A percentile compares a stretch with the other conserved stretches of the same genome.
Evolutionary conservation across 2,329 filamentous ascomycete species (phyloP).

Genomic region (Sordariomycetes sp.): DNA sequence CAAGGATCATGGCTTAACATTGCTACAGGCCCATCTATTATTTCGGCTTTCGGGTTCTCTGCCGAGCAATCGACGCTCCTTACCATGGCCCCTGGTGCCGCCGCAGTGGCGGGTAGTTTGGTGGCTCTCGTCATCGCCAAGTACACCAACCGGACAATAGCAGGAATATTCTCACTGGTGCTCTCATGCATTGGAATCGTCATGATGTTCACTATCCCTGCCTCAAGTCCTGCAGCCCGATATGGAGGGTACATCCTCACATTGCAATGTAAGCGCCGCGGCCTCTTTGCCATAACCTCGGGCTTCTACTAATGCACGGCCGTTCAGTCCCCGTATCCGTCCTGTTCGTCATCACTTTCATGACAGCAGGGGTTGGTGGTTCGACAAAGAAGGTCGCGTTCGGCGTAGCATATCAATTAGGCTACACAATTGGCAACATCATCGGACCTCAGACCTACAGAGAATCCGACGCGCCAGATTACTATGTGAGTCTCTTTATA

Average conservation of each 20-base stretch:
- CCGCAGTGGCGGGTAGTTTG: slow-evolving; percentile 1
- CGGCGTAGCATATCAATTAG: slow-evolving; percentile 5
- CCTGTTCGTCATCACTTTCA: slow-evolving; percentile 6
- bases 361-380: slow-evolving; percentile 5
- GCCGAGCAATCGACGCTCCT: slow-evolving; percentile 3
- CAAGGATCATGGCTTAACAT: not conserved
- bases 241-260: slow-evolving; percentile 5
- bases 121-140: slow-evolving; percentile 3
- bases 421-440: slow-evolving; percentile 5
- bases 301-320: not conserved
- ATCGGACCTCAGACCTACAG: slow-evolving; percentile 6
- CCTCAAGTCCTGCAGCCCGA: not conserved
- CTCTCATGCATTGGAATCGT: slow-evolving; percentile 2
- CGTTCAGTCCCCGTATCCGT: slow-evolving; percentile 4
- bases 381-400: slow-evolving; percentile 6
- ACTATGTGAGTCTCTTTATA: slow-evolving; percentile 7
- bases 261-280: slow-evolving; percentile 2
- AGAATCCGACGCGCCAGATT: slow-evolving; percentile 4
- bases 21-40: slow-evolving; percentile 5
- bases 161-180: slow-evolving; percentile 2
- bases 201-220: slow-evolving; percentile 5
- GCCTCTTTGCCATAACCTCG: not conserved
- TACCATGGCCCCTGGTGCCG: slow-evolving; percentile 3
- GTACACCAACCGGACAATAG: slow-evolving; percentile 4
- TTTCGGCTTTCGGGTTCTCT: slow-evolving; percentile 4